These are phyloP conservation scores for Eimeria necatrix DNA, from an alignment of 169 alveolate species.

Conservation along the genomic window DNA sequence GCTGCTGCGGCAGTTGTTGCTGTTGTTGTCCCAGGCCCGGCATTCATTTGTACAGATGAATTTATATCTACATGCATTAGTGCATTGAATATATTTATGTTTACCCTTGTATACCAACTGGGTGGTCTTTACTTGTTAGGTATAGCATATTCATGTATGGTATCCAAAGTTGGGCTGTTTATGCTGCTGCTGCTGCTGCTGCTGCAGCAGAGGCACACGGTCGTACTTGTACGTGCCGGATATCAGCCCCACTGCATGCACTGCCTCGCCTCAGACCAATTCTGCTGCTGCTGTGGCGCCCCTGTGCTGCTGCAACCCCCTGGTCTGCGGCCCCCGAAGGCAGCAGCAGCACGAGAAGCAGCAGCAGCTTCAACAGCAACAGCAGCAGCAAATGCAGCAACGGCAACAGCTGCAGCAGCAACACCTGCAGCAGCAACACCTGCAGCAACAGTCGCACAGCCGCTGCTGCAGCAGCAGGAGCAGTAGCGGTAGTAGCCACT, in stretches of 20 bases:
- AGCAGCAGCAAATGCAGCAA: background rate
- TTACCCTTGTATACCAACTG: no score
- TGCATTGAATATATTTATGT: no score
- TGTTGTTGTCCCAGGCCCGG: no score
- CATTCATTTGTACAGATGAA: background rate
- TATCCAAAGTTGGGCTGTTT: slow-evolving; percentile 5
- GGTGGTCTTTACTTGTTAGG: no score
- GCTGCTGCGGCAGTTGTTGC: no score
- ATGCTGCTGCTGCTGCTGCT: background rate
- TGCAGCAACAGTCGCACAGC: background rate
- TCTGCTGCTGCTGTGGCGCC: slow-evolving; percentile 35
- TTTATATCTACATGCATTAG: no score
- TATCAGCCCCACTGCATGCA: background rate
- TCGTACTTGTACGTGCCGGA: slow-evolving; percentile 28
- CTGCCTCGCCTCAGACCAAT: background rate
- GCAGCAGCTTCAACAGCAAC: background rate
- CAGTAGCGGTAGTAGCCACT: background rate
- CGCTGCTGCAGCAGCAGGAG: background rate
- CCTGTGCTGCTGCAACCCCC: slow-evolving; percentile 28
- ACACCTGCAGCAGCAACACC: background rate
- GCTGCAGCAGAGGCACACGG: background rate
- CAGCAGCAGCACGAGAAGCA: background rate
- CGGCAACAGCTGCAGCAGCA: background rate
- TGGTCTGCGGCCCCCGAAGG: background rate
- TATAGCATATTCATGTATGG: no score